Evolutionary conservation across 2,329 filamentous ascomycete genomes (phyloP).

Genomic region (Fusarium lateritium): DNA sequence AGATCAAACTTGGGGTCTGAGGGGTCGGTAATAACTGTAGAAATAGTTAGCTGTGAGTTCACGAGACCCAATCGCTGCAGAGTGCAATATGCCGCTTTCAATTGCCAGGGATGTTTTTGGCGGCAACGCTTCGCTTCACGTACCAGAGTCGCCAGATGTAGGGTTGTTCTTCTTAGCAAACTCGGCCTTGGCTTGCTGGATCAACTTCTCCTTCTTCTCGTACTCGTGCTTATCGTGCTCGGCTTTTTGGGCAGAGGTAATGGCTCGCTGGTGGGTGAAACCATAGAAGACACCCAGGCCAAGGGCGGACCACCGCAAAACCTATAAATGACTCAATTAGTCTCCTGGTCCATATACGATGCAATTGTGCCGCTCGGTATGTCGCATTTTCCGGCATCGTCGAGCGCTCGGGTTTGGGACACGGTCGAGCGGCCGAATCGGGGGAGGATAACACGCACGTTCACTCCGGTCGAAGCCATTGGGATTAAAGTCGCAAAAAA

Average conservation of each 20-base stretch:
- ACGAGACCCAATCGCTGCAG: neutral
- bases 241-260: slow-evolving; percentile 79
- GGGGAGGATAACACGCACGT: slow-evolving; percentile 66
- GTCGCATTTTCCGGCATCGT: slow-evolving; percentile 33
- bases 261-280: slow-evolving; percentile 89
- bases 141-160: slow-evolving; percentile 55
- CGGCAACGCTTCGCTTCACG: slow-evolving; percentile 30
- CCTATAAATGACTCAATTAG: slow-evolving; percentile 69
- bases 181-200: slow-evolving; percentile 92
- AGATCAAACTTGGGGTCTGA: slow-evolving; percentile 93
- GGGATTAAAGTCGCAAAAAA: slow-evolving; percentile 59
- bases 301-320: slow-evolving; percentile 96
- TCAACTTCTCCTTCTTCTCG: slow-evolving; percentile 90
- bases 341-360: slow-evolving; percentile 25
- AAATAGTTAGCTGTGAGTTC: slow-evolving; percentile 41
- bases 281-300: slow-evolving; percentile 95
- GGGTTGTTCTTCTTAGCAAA: slow-evolving; percentile 83
- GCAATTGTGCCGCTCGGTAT: slow-evolving; percentile 35
- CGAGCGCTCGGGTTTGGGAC: slow-evolving; percentile 36
- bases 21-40: slow-evolving; percentile 70
- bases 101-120: slow-evolving; percentile 21
- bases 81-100: slow-evolving; percentile 29
- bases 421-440: slow-evolving; percentile 47
- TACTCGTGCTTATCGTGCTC: slow-evolving; percentile 85
- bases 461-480: slow-evolving; percentile 80